These are phyloP conservation scores for Rhizopus sp. DNA, from an alignment of 371 early-diverging fungal genomes.

Conservation along the genomic window DNA sequence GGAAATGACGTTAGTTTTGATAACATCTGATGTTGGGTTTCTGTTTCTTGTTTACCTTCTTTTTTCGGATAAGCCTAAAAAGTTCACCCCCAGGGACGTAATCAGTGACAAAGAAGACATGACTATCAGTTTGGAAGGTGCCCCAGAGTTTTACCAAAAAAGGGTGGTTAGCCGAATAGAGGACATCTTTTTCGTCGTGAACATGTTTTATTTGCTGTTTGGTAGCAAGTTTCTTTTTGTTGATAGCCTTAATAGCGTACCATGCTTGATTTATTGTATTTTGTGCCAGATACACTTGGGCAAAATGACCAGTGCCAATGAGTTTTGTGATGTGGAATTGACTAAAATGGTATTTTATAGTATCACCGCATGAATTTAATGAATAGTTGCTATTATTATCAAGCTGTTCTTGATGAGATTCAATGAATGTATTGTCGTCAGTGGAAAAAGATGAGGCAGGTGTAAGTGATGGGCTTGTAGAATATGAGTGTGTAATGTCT, in stretches of 20 bases:
- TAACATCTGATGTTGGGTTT: background rate
- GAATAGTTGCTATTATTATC: background rate
- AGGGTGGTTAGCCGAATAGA: conserved; percentile 81
- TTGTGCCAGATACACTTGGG: conserved; percentile 64
- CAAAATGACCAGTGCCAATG: conserved; percentile 70
- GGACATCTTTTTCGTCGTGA: conserved; percentile 82
- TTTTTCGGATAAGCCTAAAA: conserved; percentile 67
- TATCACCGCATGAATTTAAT: background rate
- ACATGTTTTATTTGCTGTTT: conserved; percentile 91
- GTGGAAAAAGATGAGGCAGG: too few species aligned
- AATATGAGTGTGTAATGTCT: too few species aligned
- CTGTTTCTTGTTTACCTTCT: conserved; percentile 54
- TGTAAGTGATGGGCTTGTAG: too few species aligned
- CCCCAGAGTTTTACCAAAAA: conserved; percentile 91
- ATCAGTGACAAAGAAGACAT: conserved; percentile 94
- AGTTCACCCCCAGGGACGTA: conserved; percentile 96
- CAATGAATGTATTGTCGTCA: too few species aligned
- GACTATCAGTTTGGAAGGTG: conserved; percentile 86
- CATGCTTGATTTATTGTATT: conserved; percentile 43
- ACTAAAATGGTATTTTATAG: conserved; percentile 12
- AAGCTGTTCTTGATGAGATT: too few species aligned
- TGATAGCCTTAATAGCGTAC: conserved; percentile 90
- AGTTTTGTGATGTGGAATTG: conserved; percentile 46
- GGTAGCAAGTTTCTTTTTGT: conserved; percentile 90
- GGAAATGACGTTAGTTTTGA: background rate